Evolutionary conservation across 441 rosid species (phyloP).

Genomic region (Populus trichocarpa): DNA sequence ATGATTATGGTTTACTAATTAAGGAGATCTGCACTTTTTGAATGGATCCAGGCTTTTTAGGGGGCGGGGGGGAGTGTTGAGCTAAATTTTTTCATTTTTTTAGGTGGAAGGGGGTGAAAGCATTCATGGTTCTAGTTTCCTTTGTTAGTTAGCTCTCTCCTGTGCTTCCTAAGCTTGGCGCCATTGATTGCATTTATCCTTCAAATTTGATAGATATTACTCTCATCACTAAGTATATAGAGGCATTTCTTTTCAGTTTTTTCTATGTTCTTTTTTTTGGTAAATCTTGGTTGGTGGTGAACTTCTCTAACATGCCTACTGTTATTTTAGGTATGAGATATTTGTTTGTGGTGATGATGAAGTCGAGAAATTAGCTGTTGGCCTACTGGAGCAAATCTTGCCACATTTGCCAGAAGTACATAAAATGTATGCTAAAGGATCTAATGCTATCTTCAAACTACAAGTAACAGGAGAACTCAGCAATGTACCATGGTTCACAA

Average conservation of each 20-base stretch:
- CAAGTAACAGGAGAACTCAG: conserved; percentile 33
- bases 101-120: neutral
- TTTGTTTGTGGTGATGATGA: conserved; percentile 33
- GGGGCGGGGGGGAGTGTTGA: neutral
- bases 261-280: neutral
- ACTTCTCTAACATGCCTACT: neutral
- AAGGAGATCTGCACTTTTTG: neutral
- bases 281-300: neutral
- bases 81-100: too few relatives aligned
- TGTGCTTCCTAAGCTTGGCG: neutral
- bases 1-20: neutral
- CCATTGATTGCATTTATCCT: neutral
- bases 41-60: neutral
- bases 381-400: conserved; percentile 47
- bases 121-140: neutral
- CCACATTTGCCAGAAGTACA: conserved; percentile 45
- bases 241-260: neutral
- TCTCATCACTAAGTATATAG: neutral
- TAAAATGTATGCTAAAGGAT: conserved; percentile 38
- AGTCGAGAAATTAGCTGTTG: conserved; percentile 48
- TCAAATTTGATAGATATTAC: neutral
- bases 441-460: conserved; percentile 42
- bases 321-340: conserved; percentile 49
- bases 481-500: conserved; percentile 52
- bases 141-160: neutral